These are phyloP conservation scores for Kwoniella sp. DNA, from an alignment of 768 basidiomycete species.

Conservation along the genomic window DNA sequence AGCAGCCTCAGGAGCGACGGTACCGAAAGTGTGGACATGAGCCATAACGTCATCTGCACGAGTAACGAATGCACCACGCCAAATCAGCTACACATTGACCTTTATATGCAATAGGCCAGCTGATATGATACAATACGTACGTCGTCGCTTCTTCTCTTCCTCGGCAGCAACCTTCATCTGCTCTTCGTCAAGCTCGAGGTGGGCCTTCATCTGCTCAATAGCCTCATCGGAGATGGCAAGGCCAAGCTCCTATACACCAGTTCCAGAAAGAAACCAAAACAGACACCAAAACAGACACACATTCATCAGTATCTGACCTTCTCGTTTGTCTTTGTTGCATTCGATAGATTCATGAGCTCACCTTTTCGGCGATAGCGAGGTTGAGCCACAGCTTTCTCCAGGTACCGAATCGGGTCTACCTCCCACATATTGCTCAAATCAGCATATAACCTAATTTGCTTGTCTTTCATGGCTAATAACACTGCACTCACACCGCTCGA, in stretches of 20 bases:
- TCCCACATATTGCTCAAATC: background rate
- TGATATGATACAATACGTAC: constrained; percentile 33
- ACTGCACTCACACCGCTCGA: constrained; percentile 80
- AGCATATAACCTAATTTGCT: background rate
- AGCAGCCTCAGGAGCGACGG: constrained; percentile 88
- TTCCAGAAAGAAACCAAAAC: too few species aligned
- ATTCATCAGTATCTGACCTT: constrained; percentile 6
- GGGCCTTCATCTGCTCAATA: constrained; percentile 89
- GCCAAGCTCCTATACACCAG: constrained; percentile 68
- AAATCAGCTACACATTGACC: constrained; percentile 6
- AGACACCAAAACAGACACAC: too few species aligned
- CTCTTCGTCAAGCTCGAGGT: constrained; percentile 81
- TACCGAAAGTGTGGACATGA: constrained; percentile 96
- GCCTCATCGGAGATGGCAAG: constrained; percentile 85
- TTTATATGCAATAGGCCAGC: background rate
- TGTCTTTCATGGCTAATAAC: too few species aligned
- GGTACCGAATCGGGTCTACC: constrained; percentile 87
- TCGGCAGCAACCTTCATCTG: constrained; percentile 89
- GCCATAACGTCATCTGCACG: constrained; percentile 89
- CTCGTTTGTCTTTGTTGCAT: background rate
- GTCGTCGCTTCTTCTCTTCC: constrained; percentile 95
- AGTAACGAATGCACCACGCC: background rate
- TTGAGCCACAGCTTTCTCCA: constrained; percentile 96
- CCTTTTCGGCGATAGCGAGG: constrained; percentile 91
- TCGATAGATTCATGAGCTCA: constrained; percentile 2